A percentile compares a stretch with the other conserved stretches of the same genome.
phyloP scores from a whole-genome alignment of 306 rosid genomes.

The Sechiopsis laciniata region DNA sequence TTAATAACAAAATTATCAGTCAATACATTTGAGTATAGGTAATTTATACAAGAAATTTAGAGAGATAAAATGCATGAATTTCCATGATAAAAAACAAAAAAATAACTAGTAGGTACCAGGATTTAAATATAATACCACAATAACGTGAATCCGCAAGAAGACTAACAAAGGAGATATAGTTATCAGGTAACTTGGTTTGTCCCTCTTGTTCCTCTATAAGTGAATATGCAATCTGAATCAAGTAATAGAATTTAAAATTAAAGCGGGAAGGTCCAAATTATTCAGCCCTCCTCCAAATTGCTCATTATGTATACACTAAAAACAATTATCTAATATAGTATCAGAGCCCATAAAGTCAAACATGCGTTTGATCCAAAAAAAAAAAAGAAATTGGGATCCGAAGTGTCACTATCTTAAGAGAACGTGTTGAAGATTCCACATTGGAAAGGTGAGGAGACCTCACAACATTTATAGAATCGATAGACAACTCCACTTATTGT shows the following conservation, averaged over 20 bases:
- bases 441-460: too few species aligned
- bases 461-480: too few species aligned
- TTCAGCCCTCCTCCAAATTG: background rate
- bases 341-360: too few species aligned
- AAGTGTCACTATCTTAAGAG: too few species aligned
- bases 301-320: too few species aligned
- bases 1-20: too few species aligned
- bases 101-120: constrained; percentile 40
- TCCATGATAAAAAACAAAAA: constrained; percentile 22
- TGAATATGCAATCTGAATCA: constrained; percentile 73
- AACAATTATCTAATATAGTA: too few species aligned
- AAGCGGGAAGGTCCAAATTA: constrained; percentile 8
- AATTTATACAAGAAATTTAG: background rate
- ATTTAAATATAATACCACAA: constrained; percentile 65
- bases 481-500: too few species aligned
- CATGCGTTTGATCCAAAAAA: too few species aligned
- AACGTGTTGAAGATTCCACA: too few species aligned
- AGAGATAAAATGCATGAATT: constrained; percentile 9
- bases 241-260: constrained; percentile 24
- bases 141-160: constrained; percentile 96
- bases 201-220: constrained; percentile 97
- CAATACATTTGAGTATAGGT: background rate
- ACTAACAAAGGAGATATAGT: constrained; percentile 81
- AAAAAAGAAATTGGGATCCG: too few species aligned
- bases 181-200: constrained; percentile 44